Conservation (phyloP, 805 yeast species). For the Spathaspora boniae region DNA sequence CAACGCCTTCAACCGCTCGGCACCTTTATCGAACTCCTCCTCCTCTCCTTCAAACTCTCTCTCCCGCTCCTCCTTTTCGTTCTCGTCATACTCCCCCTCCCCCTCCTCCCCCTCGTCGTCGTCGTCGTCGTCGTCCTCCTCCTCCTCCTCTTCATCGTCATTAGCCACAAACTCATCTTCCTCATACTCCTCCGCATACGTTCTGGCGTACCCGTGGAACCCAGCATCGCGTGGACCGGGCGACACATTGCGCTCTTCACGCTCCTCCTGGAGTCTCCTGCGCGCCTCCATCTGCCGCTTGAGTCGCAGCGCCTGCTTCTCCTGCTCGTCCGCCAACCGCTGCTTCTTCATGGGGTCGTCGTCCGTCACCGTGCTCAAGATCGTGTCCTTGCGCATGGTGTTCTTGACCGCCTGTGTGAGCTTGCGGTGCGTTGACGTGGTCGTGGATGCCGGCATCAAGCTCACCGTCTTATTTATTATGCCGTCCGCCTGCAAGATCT, state of each 20-base stretch:
- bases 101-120: conserved; percentile 36
- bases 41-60: conserved; percentile 42
- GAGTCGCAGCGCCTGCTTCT: conserved; percentile 51
- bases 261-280: conserved; percentile 56
- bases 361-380: conserved; percentile 51
- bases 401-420: conserved; percentile 67
- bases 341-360: conserved; percentile 71
- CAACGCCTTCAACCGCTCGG: conserved; percentile 53
- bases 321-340: conserved; percentile 63
- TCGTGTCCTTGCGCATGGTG: conserved; percentile 45
- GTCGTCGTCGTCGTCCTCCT: conserved; percentile 30
- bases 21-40: conserved; percentile 49
- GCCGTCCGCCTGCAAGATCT: conserved; percentile 67
- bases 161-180: conserved; percentile 44
- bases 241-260: conserved; percentile 43
- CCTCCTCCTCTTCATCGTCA: conserved; percentile 38
- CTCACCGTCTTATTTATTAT: conserved; percentile 61
- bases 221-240: conserved; percentile 25
- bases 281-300: conserved; percentile 65
- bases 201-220: conserved; percentile 35
- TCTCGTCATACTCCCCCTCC: conserved; percentile 32
- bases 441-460: conserved; percentile 88
- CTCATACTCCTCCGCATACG: conserved; percentile 33
- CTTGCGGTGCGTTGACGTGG: conserved; percentile 75
- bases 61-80: conserved; percentile 28